These are phyloP conservation scores for Thielaviopsis populi DNA, from an alignment of 2,329 filamentous ascomycete species.

Conservation along the genomic window DNA sequence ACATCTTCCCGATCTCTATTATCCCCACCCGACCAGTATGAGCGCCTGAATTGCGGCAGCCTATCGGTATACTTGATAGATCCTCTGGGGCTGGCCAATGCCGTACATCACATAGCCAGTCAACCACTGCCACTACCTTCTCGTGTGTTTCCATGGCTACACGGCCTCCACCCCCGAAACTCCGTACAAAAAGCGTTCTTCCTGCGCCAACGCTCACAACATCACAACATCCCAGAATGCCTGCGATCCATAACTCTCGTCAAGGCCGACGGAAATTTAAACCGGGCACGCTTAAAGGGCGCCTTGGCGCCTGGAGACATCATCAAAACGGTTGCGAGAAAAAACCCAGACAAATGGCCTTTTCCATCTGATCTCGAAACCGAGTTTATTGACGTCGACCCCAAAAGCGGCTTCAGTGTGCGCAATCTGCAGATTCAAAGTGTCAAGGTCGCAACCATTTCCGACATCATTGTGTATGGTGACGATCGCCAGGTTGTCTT, in stretches of 20 bases:
- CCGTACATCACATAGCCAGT: slow-evolving; percentile 59
- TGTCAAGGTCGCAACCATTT: slow-evolving; percentile 72
- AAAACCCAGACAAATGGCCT: slow-evolving; percentile 39
- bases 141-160: slow-evolving; percentile 90
- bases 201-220: slow-evolving; percentile 54
- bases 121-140: slow-evolving; percentile 73
- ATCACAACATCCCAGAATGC: slow-evolving; percentile 54
- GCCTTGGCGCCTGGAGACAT: slow-evolving; percentile 46
- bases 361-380: slow-evolving; percentile 23
- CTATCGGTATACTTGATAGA: slow-evolving; percentile 59
- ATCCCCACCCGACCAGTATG: slow-evolving; percentile 54
- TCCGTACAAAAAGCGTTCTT: slow-evolving; percentile 85
- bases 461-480: slow-evolving; percentile 86
- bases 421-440: slow-evolving; percentile 95
- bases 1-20: slow-evolving; percentile 48
- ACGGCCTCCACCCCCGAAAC: slow-evolving; percentile 81
- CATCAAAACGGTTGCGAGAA: slow-evolving; percentile 41
- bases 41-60: slow-evolving; percentile 34
- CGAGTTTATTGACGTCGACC: slow-evolving; percentile 71
- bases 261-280: slow-evolving; percentile 73
- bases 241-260: slow-evolving; percentile 71
- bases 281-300: slow-evolving; percentile 63
- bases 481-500: slow-evolving; percentile 48
- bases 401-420: slow-evolving; percentile 80
- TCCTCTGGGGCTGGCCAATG: slow-evolving; percentile 50